Evolutionary conservation across 257 asterid genomes (phyloP).

Genomic region (Solanum phureja): DNA sequence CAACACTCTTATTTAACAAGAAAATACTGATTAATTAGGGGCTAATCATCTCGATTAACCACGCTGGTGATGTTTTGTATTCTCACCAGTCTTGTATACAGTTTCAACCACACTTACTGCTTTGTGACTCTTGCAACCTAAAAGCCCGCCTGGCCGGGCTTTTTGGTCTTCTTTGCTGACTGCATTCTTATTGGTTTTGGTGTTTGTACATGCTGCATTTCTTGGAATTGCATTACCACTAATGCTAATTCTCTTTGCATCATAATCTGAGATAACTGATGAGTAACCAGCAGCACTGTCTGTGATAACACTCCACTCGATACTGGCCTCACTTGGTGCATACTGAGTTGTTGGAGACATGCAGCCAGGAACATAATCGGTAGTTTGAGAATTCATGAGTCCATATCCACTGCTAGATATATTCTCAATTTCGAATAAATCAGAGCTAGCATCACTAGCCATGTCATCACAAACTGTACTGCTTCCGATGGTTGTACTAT

Average conservation of each 20-base stretch:
- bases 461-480: constrained; percentile 41
- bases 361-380: constrained; percentile 20
- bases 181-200: neutral
- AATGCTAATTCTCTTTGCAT: constrained; percentile 21
- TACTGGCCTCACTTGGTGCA: constrained; percentile 76
- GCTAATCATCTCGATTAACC: neutral
- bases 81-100: constrained; percentile 14
- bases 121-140: constrained; percentile 56
- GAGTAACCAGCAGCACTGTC: constrained; percentile 64
- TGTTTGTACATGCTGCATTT: neutral
- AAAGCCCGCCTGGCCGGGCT: constrained; percentile 25
- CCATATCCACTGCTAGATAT: constrained; percentile 31
- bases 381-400: neutral
- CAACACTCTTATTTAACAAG: neutral
- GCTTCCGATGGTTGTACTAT: constrained; percentile 16
- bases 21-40: neutral
- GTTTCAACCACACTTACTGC: constrained; percentile 48
- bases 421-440: constrained; percentile 68
- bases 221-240: constrained; percentile 2
- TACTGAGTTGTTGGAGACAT: constrained; percentile 41
- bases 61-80: constrained; percentile 2
- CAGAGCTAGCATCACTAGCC: constrained; percentile 84
- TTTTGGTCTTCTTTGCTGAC: constrained; percentile 15
- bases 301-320: constrained; percentile 77
- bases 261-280: constrained; percentile 37